Percentiles rank a stretch among this genome's conserved stretches.
Conservation (phyloP, 441 rosid species). For the Pelargonium fulgidum region DNA sequence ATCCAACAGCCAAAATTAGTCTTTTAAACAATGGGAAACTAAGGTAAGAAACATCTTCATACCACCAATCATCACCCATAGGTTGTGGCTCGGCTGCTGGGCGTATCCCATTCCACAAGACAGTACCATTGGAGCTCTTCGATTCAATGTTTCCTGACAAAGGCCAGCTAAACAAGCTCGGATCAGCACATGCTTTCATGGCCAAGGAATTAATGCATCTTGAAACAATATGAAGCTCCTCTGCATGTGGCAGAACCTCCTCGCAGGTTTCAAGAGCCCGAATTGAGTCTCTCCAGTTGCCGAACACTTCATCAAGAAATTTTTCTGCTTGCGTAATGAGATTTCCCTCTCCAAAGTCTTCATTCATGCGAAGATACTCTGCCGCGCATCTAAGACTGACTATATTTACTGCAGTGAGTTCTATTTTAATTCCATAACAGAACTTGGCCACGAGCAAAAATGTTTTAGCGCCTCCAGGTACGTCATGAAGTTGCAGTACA, state of each 20-base stretch:
- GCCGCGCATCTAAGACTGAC: slow-evolving; percentile 79
- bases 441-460: slow-evolving; percentile 76
- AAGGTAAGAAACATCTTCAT: slow-evolving; percentile 61
- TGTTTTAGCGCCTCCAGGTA: slow-evolving; percentile 72
- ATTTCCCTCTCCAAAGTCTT: slow-evolving; percentile 64
- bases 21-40: slow-evolving; percentile 49
- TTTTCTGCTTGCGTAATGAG: slow-evolving; percentile 60
- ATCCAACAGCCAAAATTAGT: slow-evolving; percentile 47
- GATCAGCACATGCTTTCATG: slow-evolving; percentile 68
- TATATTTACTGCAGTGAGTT: slow-evolving; percentile 52
- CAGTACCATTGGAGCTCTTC: slow-evolving; percentile 31
- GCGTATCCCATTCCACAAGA: slow-evolving; percentile 74
- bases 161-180: slow-evolving; percentile 65
- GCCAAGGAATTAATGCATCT: slow-evolving; percentile 76
- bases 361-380: slow-evolving; percentile 73
- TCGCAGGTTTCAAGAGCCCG: slow-evolving; percentile 68
- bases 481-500: slow-evolving; percentile 48
- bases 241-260: slow-evolving; percentile 55
- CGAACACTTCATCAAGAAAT: slow-evolving; percentile 53
- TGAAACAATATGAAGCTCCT: slow-evolving; percentile 69
- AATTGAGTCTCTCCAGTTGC: slow-evolving; percentile 65
- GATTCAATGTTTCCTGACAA: slow-evolving; percentile 29
- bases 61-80: slow-evolving; percentile 79
- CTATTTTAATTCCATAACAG: slow-evolving; percentile 70
- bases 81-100: slow-evolving; percentile 32